Evolutionary conservation across 805 yeast genomes (phyloP).

Genomic region (Wickerhamiella azyma): DNA sequence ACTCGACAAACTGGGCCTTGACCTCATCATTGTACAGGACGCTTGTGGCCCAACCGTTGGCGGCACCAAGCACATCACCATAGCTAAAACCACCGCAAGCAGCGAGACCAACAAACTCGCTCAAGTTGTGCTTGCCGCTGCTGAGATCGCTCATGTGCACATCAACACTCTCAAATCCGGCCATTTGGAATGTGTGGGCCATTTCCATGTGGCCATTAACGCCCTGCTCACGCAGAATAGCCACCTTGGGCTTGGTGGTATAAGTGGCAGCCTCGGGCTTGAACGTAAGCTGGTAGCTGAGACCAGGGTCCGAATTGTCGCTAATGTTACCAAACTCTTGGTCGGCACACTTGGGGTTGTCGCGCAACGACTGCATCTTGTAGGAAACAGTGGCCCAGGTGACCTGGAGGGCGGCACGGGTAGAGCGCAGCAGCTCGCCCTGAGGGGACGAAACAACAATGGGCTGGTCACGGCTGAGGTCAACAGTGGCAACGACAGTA

Average conservation of each 20-base stretch:
- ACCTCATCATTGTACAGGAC: constrained; percentile 72
- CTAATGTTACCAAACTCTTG: constrained; percentile 64
- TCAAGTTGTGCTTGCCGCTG: constrained; percentile 50
- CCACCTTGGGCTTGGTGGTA: constrained; percentile 57
- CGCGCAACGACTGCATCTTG: constrained; percentile 81
- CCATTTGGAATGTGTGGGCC: constrained; percentile 93
- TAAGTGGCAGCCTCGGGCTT: constrained; percentile 31
- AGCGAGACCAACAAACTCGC: constrained; percentile 77
- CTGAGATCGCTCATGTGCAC: constrained; percentile 93
- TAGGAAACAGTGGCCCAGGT: constrained; percentile 82
- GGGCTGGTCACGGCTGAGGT: constrained; percentile 35
- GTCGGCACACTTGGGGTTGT: constrained; percentile 80
- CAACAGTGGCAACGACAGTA: constrained; percentile 47
- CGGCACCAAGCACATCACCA: constrained; percentile 98
- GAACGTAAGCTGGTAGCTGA: constrained; percentile 65
- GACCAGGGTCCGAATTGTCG: constrained; percentile 84
- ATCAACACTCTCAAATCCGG: constrained; percentile 88
- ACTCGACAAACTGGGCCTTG: constrained; percentile 58
- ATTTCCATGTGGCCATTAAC: constrained; percentile 96
- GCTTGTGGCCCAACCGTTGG: constrained; percentile 98
- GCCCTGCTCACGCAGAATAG: constrained; percentile 95
- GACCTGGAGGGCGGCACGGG: constrained; percentile 64
- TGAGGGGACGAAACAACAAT: constrained; percentile 37
- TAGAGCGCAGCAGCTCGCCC: constrained; percentile 31
- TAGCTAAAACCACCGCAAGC: constrained; percentile 99